Evolutionary conservation across 805 yeast genomes (phyloP).

Genomic region (Kazachstania kunashirensis): DNA sequence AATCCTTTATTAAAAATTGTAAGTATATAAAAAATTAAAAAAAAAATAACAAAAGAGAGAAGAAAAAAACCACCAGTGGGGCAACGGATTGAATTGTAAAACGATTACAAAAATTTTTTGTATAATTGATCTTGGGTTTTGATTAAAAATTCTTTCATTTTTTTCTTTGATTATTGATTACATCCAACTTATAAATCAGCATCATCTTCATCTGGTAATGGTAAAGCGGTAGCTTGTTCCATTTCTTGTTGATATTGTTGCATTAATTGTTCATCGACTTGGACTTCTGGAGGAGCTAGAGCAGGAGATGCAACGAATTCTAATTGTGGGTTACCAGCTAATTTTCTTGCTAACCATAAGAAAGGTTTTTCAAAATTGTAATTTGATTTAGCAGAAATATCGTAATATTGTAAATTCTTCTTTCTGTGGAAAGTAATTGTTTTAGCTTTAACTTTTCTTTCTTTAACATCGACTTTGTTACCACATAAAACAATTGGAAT

Average conservation of each 20-base stretch:
- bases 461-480: constrained; percentile 99
- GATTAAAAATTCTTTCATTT: too few species aligned
- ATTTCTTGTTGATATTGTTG: constrained; percentile 98
- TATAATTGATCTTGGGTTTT: too few species aligned
- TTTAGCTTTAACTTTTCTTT: constrained; percentile 99
- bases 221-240: constrained; percentile 99
- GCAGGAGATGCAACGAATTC: constrained; percentile 99
- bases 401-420: constrained; percentile 99
- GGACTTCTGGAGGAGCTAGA: constrained; percentile 98
- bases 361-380: constrained; percentile 99
- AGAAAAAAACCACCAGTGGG: not conserved
- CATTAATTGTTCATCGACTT: constrained; percentile 93
- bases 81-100: too few species aligned
- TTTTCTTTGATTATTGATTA: too few species aligned
- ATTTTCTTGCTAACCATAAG: constrained; percentile 99
- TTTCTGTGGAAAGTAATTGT: constrained; percentile 99
- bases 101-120: too few species aligned
- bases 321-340: constrained; percentile 94
- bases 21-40: too few species aligned
- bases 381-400: constrained; percentile 98
- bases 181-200: constrained; percentile 74
- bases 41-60: not conserved
- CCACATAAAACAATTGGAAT: constrained; percentile 98
- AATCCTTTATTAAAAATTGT: too few species aligned
- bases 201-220: constrained; percentile 99